Percentiles rank a stretch among this genome's conserved stretches.
Conservation (phyloP, 352 stramenopile genomes). For the Phytophthora pseudosyringae region DNA sequence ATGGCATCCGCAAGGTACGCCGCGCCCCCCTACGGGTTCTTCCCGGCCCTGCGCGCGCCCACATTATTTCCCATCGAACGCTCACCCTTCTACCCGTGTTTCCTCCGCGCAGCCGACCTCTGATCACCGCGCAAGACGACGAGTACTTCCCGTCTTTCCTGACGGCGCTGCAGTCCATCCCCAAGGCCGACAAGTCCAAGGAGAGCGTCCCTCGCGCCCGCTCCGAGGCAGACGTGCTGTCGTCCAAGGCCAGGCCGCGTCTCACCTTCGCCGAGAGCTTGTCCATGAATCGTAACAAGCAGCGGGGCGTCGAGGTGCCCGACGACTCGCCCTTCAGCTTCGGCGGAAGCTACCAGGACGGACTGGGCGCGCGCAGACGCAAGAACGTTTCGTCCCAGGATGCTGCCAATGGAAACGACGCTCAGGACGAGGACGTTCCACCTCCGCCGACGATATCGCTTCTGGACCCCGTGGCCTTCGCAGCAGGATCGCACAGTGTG, state of each 20-base stretch:
- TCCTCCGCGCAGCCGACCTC: slow-evolving; percentile 16
- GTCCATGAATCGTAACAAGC: slow-evolving; percentile 65
- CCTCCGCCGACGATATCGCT: slow-evolving; percentile 70
- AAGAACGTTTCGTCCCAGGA: slow-evolving; percentile 39
- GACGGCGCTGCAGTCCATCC: slow-evolving; percentile 57
- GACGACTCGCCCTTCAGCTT: slow-evolving; percentile 76
- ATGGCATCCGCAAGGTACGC: slow-evolving; percentile 34
- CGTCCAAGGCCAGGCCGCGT: slow-evolving; percentile 42
- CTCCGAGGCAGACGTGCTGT: slow-evolving; percentile 36
- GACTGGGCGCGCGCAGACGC: slow-evolving; percentile 55
- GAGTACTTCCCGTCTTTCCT: slow-evolving; percentile 83
- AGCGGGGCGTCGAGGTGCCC: slow-evolving; percentile 39
- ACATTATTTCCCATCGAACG: neutral
- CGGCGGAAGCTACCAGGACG: slow-evolving; percentile 47
- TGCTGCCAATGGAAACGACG: slow-evolving; percentile 22
- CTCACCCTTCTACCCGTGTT: slow-evolving; percentile 2
- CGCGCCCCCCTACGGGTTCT: neutral
- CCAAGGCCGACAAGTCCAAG: slow-evolving; percentile 60
- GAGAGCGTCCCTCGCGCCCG: slow-evolving; percentile 48
- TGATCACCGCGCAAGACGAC: slow-evolving; percentile 53
- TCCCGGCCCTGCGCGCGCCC: neutral
- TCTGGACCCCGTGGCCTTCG: slow-evolving; percentile 47
- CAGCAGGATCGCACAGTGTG: slow-evolving; percentile 39
- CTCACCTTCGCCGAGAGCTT: slow-evolving; percentile 76
- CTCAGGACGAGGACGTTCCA: slow-evolving; percentile 58